Evolutionary conservation across 1,139 yeast genomes (phyloP), one percentile per base, ranked within the genome.

Genomic region (Lodderomyces oxycetoniae): DNA sequence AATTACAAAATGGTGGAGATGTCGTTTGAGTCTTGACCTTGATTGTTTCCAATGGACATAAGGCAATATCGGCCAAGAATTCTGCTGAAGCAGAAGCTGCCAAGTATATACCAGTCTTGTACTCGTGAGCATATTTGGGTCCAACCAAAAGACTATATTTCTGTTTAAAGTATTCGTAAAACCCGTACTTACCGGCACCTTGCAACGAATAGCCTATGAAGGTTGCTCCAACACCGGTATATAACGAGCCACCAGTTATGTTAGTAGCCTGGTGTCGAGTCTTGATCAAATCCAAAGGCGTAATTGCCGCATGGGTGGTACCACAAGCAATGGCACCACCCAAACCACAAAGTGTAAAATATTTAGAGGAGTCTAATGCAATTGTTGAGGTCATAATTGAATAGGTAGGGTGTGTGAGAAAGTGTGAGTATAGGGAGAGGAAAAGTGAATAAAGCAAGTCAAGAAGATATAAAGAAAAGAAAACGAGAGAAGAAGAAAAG

Each of bases 111-210:
- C 78, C 73, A 11, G 95, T 84, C 57, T 77, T 79, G 65, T 80
- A 79, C 43, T 76, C 74, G 37, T 64, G 59, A 32, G 88, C 82
- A 40, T 47, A 43, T 42, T 80, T 78, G 28, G 73, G 76, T 23
- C 95, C 95, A 32, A 81, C 76, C 19, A 77, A 46, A 48, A 77
- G 79, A 37, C 79, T 61, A 59, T 87, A 89, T 38, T 74, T 67
- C 61, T 83, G 77, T 64, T 89, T 89, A 72, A 88, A 89, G 50
- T 67, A 73, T 63, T 89, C 96, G 62, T 89, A 89, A 61, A 87
- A 81, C 30, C 97, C 96, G 62, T 88, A 89, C 63, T 89, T 89
- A 51, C 95, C 95, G 39, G 95, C 95, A 51, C 97, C 96, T 64
- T 89, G 97, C 50, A 87, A 66, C 10, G 95, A 80, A 63, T 89